phyloP scores from a whole-genome alignment of 176 grass and related monocot species.

The Eleusine coracana region DNA sequence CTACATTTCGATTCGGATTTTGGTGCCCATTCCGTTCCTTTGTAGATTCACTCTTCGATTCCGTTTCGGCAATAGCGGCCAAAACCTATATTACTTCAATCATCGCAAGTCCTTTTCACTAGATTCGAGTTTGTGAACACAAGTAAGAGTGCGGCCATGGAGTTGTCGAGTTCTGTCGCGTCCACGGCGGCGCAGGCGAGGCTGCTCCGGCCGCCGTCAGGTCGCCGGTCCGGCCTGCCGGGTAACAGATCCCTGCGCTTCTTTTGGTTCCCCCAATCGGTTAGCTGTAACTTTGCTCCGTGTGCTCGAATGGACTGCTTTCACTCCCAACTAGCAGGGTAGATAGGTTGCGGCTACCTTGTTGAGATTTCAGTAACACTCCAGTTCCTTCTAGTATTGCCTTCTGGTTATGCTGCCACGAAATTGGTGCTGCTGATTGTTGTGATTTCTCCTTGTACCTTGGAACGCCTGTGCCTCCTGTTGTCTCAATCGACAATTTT shows the following conservation, averaged over 20 bases:
- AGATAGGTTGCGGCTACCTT: neutral
- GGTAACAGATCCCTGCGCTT: conserved; percentile 28
- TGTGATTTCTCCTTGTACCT: neutral
- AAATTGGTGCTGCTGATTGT: neutral
- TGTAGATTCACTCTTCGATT: neutral
- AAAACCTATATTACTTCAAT: neutral
- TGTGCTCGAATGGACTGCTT: neutral
- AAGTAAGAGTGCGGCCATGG: conserved; percentile 18
- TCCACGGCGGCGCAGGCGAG: conserved; percentile 30
- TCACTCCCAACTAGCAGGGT: neutral
- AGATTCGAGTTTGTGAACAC: conserved; percentile 2
- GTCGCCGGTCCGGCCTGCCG: neutral
- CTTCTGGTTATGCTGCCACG: neutral
- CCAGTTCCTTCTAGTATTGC: neutral
- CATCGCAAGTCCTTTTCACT: neutral
- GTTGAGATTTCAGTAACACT: neutral
- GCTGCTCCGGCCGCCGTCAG: conserved; percentile 36
- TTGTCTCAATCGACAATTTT: neutral
- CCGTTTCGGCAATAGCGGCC: neutral
- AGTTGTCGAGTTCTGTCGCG: conserved; percentile 17
- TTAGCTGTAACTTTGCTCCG: neutral
- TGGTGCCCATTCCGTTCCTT: neutral
- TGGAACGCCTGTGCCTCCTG: neutral
- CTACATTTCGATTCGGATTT: conserved; percentile 5
- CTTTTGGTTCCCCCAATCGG: neutral